Evolutionary conservation across 768 basidiomycete species (phyloP).

Genomic region (Pisolithus albus): DNA sequence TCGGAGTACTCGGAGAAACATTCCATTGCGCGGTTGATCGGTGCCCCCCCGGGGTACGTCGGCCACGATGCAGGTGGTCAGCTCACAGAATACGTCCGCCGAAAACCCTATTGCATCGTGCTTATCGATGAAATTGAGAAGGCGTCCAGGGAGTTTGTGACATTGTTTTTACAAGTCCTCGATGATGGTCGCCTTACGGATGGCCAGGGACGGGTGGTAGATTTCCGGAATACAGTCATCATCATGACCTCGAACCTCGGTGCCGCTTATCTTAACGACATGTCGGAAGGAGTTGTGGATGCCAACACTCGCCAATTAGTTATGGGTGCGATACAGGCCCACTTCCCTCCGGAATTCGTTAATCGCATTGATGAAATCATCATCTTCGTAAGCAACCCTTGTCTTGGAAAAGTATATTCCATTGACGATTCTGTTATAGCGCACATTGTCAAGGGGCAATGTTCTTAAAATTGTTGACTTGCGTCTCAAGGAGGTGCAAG

Average conservation of each 20-base stretch:
- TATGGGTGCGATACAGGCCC: slow-evolving; percentile 69
- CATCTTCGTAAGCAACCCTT: slow-evolving; percentile 43
- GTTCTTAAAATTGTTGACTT: slow-evolving; percentile 85
- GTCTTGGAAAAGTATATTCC: slow-evolving; percentile 1
- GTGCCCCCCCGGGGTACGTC: slow-evolving; percentile 80
- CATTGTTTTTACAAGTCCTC: slow-evolving; percentile 74
- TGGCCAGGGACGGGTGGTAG: slow-evolving; percentile 83
- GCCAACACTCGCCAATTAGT: slow-evolving; percentile 58
- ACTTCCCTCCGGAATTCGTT: slow-evolving; percentile 91
- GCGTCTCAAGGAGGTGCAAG: slow-evolving; percentile 78
- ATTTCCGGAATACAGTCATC: slow-evolving; percentile 88
- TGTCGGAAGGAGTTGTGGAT: slow-evolving; percentile 64
- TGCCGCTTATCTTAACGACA: slow-evolving; percentile 66
- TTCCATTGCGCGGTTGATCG: slow-evolving; percentile 63
- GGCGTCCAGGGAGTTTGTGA: slow-evolving; percentile 70
- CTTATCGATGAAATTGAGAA: slow-evolving; percentile 91
- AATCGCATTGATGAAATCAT: slow-evolving; percentile 86
- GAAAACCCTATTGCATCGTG: slow-evolving; percentile 84
- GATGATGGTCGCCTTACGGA: slow-evolving; percentile 92
- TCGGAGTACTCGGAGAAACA: slow-evolving; percentile 89
- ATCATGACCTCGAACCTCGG: slow-evolving; percentile 94
- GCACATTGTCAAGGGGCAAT: slow-evolving; percentile 67
- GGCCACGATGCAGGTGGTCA: slow-evolving; percentile 89
- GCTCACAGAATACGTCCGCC: slow-evolving; percentile 86
- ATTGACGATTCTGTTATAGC: slow-evolving; percentile 40